Evolutionary conservation across 2,329 filamentous ascomycete species (phyloP), one percentile per base, ranked within the genome.

Genomic region (Fusarium brachygibbosum): DNA sequence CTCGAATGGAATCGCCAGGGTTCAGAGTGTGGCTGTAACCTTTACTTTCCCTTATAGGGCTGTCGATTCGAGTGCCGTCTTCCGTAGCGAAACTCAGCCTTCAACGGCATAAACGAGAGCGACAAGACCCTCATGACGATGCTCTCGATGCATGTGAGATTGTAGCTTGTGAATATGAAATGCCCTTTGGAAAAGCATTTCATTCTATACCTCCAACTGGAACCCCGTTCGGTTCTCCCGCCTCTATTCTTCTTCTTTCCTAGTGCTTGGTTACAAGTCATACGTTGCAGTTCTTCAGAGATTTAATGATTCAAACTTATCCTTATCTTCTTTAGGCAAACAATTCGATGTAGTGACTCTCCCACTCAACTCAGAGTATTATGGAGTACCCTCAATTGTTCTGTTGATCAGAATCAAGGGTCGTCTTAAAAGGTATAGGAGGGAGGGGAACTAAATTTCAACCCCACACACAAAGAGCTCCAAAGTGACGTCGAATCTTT

Each of bases 401-500:
- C 23, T 37, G 19, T 41, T 51, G 29, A 23, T 61, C 32, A 54
- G 41, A 44, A 50, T 25, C 31, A 42, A 66, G 41, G 57, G 57
- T 56, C 56, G 57, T 50, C 56, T 46, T 13, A 23, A 32, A 52
- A n/a, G n/a, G n/a, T n/a, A n/a, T 6, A 25, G 5, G 23, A 25
- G 23, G n/a, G 40, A 44, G 53, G 21, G 40, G 32, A 45, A 32
- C 42, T 41, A 53, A 45, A 38, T 21, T 17, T 29, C 32, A 37
- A 48, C 55, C 48, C 63, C 56, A 52, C 63, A 62, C 38, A 62
- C 35, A 46, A 42, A 17, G 25, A 38, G 44, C 31, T 41, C 46
- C 37, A 67, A 52, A 67, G 59, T 69, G 66, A 69, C 66, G 66
- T 69, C 62, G 62, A 50, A 37, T 35, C 32, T 50, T 56, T 34